Base-by-base conservation (phyloP, 345 rosid genomes). In the Rhodomyrtus tomentosa region DNA sequence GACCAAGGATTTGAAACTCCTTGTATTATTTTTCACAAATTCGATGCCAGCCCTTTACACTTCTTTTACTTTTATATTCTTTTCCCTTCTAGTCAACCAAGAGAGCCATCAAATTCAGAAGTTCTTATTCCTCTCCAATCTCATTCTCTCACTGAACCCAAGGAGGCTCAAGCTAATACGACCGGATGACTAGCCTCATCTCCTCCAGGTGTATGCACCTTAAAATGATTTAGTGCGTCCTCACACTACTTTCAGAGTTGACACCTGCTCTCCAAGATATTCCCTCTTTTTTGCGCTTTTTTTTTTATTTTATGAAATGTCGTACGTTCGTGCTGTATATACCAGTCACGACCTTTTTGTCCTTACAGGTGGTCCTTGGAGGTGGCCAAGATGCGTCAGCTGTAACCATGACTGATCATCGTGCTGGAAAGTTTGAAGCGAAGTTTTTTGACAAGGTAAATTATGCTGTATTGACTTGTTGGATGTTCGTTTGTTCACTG, bases 321-420 rank as follows among this genome's bases (percentile, higher is more conserved):
- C 16, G 42, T 32, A 15, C 74, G 7, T 32, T 18, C 16, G 74
- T 59, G 40, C 32, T 32, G 11, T 54, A 51, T 5, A 29, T 27
- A 32, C 50, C 29, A 51, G 58, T 51, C 42, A 51, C 29, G 58
- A 38, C 8, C 18, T 51, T 81, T 25, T 27, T 51, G 83, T 50
- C 54, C 49, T 42, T 81, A 20, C 87, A 97, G 99, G 98, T 96
- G 88, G 98, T 97, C 82, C 96, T 97, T 90, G 99, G 99, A 88
- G 99, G 99, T 89, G 99, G 99, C 88, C 99, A 96, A 87, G 98
- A 95, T 88, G 96, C 99, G 81, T 95, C 99, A 68, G 89, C 99
- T 81, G 98, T 97, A 81, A 97, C 99, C 10, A 97, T 98, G 53
- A 96, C 99, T 27, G 99, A 97, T 87, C 99, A 96, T 87, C 96